These are phyloP conservation scores for Camellia lanceoleosa DNA, from an alignment of 148 eudicot genomes.

Conservation along the genomic window DNA sequence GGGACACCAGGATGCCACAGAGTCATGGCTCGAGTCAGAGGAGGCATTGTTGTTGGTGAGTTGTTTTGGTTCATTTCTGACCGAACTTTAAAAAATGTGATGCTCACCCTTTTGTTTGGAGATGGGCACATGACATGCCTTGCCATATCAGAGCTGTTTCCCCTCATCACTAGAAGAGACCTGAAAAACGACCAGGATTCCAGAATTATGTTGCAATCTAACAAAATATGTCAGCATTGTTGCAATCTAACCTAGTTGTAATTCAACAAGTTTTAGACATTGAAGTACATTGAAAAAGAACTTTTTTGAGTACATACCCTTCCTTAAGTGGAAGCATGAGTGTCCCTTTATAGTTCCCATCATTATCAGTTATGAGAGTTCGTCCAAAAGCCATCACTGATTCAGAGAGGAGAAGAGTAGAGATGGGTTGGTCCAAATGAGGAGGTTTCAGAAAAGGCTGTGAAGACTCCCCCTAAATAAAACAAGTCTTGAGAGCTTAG, in stretches of 20 bases:
- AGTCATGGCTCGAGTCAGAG: constrained; percentile 50
- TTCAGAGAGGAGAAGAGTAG: constrained; percentile 72
- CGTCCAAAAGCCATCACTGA: constrained; percentile 89
- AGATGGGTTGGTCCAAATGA: constrained; percentile 86
- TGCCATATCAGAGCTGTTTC: constrained; percentile 88
- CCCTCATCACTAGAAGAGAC: constrained; percentile 86
- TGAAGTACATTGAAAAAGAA: neutral
- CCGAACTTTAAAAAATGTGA: constrained; percentile 77
- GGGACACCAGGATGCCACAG: constrained; percentile 73
- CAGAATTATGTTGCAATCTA: neutral
- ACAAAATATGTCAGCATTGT: neutral
- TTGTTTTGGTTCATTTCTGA: constrained; percentile 36
- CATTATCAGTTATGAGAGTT: constrained; percentile 55
- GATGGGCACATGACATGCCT: constrained; percentile 87
- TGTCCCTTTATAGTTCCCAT: constrained; percentile 83
- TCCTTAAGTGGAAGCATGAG: constrained; percentile 70
- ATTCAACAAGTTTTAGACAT: too few species aligned
- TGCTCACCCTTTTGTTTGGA: constrained; percentile 64
- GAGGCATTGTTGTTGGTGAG: constrained; percentile 27
- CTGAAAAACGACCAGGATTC: constrained; percentile 30
- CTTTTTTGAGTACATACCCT: constrained; percentile 56
- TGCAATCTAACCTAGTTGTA: neutral
- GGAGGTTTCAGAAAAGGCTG: constrained; percentile 96
- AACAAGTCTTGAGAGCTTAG: neutral
- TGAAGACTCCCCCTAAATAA: constrained; percentile 76